Conservation (phyloP, 306 rosid genomes). For the Prosopis cineraria region DNA sequence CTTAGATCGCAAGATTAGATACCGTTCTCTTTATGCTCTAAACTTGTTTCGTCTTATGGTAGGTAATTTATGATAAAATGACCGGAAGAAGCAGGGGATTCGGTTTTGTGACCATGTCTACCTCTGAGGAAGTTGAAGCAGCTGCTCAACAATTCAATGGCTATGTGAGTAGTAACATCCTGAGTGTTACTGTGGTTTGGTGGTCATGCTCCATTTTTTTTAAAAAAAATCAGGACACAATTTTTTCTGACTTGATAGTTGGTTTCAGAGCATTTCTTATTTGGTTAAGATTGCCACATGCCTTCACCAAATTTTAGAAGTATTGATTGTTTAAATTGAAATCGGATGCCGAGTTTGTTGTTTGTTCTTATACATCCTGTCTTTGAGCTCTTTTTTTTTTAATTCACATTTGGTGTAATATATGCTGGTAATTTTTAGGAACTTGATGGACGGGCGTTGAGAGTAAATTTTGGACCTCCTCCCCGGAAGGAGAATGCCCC, state of each 20-base stretch:
- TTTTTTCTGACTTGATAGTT: not conserved
- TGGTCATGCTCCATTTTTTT: not conserved
- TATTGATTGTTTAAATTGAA: constrained; percentile 14
- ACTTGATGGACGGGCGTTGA: constrained; percentile 77
- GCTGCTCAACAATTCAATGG: constrained; percentile 88
- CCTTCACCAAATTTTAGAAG: not conserved
- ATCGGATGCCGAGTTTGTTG: constrained; percentile 2
- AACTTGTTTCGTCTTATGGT: not conserved
- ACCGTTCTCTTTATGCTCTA: not conserved
- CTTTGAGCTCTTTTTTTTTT: not conserved
- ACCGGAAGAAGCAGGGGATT: constrained; percentile 95
- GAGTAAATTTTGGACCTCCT: constrained; percentile 92
- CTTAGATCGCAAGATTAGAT: not conserved
- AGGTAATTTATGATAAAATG: constrained; percentile 89
- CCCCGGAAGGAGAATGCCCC: constrained; percentile 48
- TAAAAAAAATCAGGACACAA: not conserved
- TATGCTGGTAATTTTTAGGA: constrained; percentile 49
- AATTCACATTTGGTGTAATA: constrained; percentile 29
- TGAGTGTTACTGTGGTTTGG: not conserved
- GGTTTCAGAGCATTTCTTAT: not conserved
- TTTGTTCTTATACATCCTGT: not conserved
- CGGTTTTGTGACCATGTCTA: constrained; percentile 95
- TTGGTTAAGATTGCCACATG: constrained; percentile 8
- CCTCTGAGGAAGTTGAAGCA: constrained; percentile 64
- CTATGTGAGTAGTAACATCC: constrained; percentile 62